Percentiles rank a stretch among this genome's conserved stretches.
These are phyloP conservation scores for Alternaria sp. DNA, from an alignment of 2,329 filamentous ascomycete genomes.

Conservation along the genomic window DNA sequence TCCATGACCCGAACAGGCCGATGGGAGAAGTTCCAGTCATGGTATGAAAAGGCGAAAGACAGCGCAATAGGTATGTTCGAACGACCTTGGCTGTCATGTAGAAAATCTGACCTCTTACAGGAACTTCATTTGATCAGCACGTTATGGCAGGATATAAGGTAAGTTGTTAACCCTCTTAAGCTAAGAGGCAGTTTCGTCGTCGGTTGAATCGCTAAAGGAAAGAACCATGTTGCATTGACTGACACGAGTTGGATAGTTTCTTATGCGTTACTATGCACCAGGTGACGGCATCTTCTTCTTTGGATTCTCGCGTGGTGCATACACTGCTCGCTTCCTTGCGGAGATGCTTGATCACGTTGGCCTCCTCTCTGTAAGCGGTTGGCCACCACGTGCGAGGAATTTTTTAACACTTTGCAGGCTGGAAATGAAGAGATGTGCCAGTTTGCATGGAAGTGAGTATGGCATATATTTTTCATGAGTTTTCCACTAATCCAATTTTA, in stretches of 20 bases:
- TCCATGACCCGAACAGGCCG: slow-evolving; percentile 66
- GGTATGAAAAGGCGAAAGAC: slow-evolving; percentile 78
- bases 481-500: background rate
- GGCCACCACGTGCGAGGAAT: background rate
- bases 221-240: background rate
- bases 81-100: background rate
- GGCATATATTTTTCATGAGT: background rate
- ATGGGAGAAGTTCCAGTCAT: slow-evolving; percentile 67
- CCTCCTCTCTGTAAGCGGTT: slow-evolving; percentile 64
- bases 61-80: slow-evolving; percentile 66
- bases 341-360: slow-evolving; percentile 88
- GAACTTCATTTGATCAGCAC: slow-evolving; percentile 81
- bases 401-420: slow-evolving; percentile 53
- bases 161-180: slow-evolving; percentile 50
- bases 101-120: slow-evolving; percentile 44
- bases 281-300: slow-evolving; percentile 61
- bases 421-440: slow-evolving; percentile 86
- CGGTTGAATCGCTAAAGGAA: background rate
- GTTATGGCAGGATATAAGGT: slow-evolving; percentile 85
- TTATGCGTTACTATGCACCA: slow-evolving; percentile 60
- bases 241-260: slow-evolving; percentile 42
- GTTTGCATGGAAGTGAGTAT: slow-evolving; percentile 75
- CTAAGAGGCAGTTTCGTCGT: background rate
- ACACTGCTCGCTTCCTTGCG: slow-evolving; percentile 65
- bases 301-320: slow-evolving; percentile 61